phyloP scores from a whole-genome alignment of 768 basidiomycete species.

The Saitozyma podzolica region DNA sequence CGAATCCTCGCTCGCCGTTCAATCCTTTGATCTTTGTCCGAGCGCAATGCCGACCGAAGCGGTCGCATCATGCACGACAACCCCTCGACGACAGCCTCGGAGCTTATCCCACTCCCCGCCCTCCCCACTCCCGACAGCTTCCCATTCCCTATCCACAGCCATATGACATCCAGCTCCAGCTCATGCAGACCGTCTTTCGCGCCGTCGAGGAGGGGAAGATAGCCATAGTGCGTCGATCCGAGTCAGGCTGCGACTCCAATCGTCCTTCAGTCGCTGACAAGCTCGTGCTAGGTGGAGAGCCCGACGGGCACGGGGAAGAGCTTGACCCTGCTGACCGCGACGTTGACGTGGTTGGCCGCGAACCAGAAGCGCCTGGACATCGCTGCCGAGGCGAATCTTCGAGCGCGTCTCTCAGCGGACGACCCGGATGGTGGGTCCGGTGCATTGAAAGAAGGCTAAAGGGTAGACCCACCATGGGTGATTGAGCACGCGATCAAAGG shows the following conservation, averaged over 20 bases:
- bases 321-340: slow-evolving; percentile 47
- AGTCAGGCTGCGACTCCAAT: not conserved
- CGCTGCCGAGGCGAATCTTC: slow-evolving; percentile 19
- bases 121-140: slow-evolving; percentile 70
- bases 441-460: not conserved
- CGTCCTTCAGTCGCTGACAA: not conserved
- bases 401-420: slow-evolving; percentile 23
- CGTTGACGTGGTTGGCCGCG: slow-evolving; percentile 44
- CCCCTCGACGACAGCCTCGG: no score
- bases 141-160: slow-evolving; percentile 78
- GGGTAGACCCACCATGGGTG: slow-evolving; percentile 49
- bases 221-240: slow-evolving; percentile 61
- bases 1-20: no score
- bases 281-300: slow-evolving; percentile 41
- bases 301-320: slow-evolving; percentile 52
- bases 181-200: slow-evolving; percentile 84
- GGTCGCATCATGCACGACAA: no score
- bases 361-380: slow-evolving; percentile 32
- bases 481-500: slow-evolving; percentile 46
- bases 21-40: no score
- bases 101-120: not conserved
- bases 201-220: slow-evolving; percentile 72
- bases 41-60: no score
- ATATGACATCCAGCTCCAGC: slow-evolving; percentile 77
- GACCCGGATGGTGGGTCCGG: slow-evolving; percentile 39